Evolutionary conservation across 2,329 filamentous ascomycete species (phyloP).

Genomic region (Colletotrichum sp.): DNA sequence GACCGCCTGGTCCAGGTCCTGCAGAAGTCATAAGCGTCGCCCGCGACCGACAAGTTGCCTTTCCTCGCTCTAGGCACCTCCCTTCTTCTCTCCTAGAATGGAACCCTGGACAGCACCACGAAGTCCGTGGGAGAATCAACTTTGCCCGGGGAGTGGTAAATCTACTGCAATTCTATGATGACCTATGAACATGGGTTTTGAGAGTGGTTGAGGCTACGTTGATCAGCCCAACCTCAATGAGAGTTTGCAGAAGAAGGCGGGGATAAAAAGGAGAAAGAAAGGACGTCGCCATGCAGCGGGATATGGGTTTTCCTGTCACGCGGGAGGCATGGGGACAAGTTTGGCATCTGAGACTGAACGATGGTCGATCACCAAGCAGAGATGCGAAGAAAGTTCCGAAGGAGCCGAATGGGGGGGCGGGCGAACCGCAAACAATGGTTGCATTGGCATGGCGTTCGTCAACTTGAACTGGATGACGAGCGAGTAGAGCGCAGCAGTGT

Average conservation of each 20-base stretch:
- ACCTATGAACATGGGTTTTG: background rate
- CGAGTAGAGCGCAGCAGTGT: background rate
- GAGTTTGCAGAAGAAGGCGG: background rate
- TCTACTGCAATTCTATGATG: background rate
- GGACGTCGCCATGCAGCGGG: background rate
- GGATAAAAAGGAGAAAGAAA: background rate
- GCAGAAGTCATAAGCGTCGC: background rate
- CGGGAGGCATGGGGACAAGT: constrained; percentile 12
- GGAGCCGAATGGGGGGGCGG: constrained; percentile 8
- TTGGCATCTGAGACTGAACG: constrained; percentile 23
- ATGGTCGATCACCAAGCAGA: constrained; percentile 18
- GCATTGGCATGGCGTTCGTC: constrained; percentile 14
- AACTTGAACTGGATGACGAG: background rate
- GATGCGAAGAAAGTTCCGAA: constrained; percentile 15
- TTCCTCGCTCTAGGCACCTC: background rate
- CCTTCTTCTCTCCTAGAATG: background rate
- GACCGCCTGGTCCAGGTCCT: background rate
- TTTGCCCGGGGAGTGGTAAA: background rate
- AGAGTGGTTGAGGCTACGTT: background rate
- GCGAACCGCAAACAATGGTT: constrained; percentile 12
- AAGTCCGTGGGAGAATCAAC: background rate
- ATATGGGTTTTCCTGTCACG: background rate
- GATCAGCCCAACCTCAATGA: background rate
- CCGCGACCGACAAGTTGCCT: background rate
- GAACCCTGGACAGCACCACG: background rate